phyloP scores from a whole-genome alignment of 1,139 yeast species.

The Starmera stellimalicola region DNA sequence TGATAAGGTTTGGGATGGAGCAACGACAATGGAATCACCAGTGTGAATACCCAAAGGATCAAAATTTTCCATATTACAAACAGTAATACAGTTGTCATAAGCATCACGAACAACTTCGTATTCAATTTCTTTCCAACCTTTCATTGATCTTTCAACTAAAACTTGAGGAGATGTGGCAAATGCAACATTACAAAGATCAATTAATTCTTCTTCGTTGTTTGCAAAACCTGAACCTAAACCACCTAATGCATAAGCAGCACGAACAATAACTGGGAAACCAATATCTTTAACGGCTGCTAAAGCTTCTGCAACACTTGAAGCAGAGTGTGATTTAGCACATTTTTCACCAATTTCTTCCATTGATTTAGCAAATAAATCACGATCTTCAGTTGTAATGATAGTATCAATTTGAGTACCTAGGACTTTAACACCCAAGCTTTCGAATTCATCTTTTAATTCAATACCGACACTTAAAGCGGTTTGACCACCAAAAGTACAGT shows the following conservation, averaged over 20 bases:
- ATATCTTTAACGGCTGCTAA: conserved; percentile 74
- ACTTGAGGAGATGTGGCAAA: conserved; percentile 96
- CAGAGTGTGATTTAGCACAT: conserved; percentile 90
- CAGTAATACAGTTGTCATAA: conserved; percentile 95
- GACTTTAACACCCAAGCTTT: conserved; percentile 82
- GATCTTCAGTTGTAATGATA: conserved; percentile 92
- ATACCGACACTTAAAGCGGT: conserved; percentile 96
- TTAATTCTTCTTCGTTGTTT: conserved; percentile 75
- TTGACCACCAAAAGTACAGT: conserved; percentile 97
- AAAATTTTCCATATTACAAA: conserved; percentile 98
- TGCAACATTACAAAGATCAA: conserved; percentile 80
- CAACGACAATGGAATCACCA: conserved; percentile 98
- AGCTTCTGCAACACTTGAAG: conserved; percentile 72
- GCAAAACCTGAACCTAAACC: conserved; percentile 99
- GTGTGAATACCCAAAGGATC: conserved; percentile 99
- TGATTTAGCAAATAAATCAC: conserved; percentile 89
- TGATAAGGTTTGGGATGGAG: conserved; percentile 95
- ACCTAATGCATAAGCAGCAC: conserved; percentile 97
- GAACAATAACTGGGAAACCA: conserved; percentile 92
- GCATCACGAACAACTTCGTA: conserved; percentile 98
- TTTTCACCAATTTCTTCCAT: conserved; percentile 93
- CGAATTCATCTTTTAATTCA: conserved; percentile 90
- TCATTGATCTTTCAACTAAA: conserved; percentile 91
- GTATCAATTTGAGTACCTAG: conserved; percentile 96
- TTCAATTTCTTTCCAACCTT: conserved; percentile 99